Percentiles rank a stretch among this genome's conserved stretches.
These are phyloP conservation scores for Ceriops decandra DNA, from an alignment of 345 rosid species.

Conservation along the genomic window DNA sequence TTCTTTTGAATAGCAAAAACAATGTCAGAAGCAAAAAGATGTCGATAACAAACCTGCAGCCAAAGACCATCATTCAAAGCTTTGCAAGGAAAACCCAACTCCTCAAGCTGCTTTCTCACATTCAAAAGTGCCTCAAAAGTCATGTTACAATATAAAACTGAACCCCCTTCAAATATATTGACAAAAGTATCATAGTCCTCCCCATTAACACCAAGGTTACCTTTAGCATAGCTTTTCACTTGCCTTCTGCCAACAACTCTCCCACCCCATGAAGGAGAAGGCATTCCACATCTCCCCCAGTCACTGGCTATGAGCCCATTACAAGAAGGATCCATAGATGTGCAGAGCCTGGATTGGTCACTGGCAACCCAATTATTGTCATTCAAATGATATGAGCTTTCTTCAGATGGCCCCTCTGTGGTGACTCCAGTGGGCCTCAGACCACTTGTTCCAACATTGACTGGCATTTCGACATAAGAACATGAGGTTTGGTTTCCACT, in stretches of 20 bases:
- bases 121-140: conserved; percentile 86
- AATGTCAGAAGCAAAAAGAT: conserved; percentile 18
- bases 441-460: conserved; percentile 39
- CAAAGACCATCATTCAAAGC: conserved; percentile 97
- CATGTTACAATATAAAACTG: conserved; percentile 90
- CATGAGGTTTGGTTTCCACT: conserved; percentile 43
- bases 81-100: conserved; percentile 90
- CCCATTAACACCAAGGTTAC: conserved; percentile 55
- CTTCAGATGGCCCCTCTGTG: conserved; percentile 87
- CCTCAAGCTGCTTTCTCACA: conserved; percentile 93
- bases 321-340: conserved; percentile 55
- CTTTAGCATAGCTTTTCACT: conserved; percentile 48
- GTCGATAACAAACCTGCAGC: conserved; percentile 67
- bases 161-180: conserved; percentile 89
- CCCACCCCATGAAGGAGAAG: conserved; percentile 94
- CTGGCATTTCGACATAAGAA: conserved; percentile 44
- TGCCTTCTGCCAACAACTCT: conserved; percentile 81
- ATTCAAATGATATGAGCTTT: conserved; percentile 52
- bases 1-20: conserved; percentile 8
- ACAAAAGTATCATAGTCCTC: conserved; percentile 84
- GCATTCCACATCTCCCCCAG: conserved; percentile 73
- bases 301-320: conserved; percentile 57
- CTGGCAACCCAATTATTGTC: conserved; percentile 59
- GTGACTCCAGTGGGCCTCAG: conserved; percentile 44
- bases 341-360: conserved; percentile 59